A percentile compares a stretch with the other conserved stretches of the same genome.
These are phyloP conservation scores for Didymella pomorum DNA, from an alignment of 2,329 filamentous ascomycete species.

Conservation along the genomic window DNA sequence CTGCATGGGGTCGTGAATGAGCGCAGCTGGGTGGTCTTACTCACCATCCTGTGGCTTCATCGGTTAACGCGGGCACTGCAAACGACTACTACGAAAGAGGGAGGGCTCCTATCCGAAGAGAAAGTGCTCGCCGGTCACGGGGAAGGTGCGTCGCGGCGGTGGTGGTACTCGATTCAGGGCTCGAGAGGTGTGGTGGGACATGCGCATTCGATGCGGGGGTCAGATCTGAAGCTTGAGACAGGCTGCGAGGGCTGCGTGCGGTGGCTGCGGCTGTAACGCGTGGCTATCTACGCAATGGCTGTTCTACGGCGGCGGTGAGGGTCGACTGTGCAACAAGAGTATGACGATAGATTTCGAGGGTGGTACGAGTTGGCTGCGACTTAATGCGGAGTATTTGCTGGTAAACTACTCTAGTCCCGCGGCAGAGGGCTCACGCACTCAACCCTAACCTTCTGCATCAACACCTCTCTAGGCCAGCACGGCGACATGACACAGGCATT, in stretches of 20 bases:
- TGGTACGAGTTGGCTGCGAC: slow-evolving; percentile 15
- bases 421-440: slow-evolving; percentile 17
- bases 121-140: slow-evolving; percentile 15
- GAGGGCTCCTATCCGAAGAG: slow-evolving; percentile 12
- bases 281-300: slow-evolving; percentile 6
- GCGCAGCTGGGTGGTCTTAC: slow-evolving; percentile 8
- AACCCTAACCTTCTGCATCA: slow-evolving; percentile 12
- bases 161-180: slow-evolving; percentile 17
- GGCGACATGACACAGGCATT: background rate
- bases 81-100: slow-evolving; percentile 6
- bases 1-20: slow-evolving; percentile 11
- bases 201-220: slow-evolving; percentile 20
- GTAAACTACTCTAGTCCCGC: slow-evolving; percentile 11
- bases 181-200: slow-evolving; percentile 15
- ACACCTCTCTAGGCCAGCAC: slow-evolving; percentile 5
- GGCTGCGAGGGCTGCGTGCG: slow-evolving; percentile 15
- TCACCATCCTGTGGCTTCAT: slow-evolving; percentile 26
- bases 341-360: slow-evolving; percentile 2
- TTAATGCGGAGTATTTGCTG: slow-evolving; percentile 7
- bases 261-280: slow-evolving; percentile 16
- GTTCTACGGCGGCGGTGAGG: background rate
- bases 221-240: slow-evolving; percentile 6
- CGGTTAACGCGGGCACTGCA: slow-evolving; percentile 20
- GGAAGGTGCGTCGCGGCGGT: slow-evolving; percentile 16
- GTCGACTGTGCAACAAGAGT: slow-evolving; percentile 6